A percentile compares a stretch with the other conserved stretches of the same genome.
Evolutionary conservation across 164 flowering plant genomes (phyloP).

Genomic region (Tetrastigma voinierianum): DNA sequence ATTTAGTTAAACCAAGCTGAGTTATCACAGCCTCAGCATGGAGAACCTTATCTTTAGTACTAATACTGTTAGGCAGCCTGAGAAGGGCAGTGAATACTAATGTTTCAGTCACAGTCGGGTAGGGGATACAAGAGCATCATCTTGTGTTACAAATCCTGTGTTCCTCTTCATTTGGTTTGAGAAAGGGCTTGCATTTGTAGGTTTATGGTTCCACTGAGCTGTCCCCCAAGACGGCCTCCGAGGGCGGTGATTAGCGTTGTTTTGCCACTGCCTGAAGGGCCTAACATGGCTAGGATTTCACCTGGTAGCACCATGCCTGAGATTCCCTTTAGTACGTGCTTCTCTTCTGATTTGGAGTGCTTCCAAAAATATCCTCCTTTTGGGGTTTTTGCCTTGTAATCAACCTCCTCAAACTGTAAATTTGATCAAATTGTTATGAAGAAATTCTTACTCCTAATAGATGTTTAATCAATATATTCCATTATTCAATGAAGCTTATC

Average conservation of each 20-base stretch:
- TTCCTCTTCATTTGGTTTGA: constrained; percentile 49
- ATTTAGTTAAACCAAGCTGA: constrained; percentile 49
- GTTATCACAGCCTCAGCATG: constrained; percentile 54
- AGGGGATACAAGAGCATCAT: constrained; percentile 66
- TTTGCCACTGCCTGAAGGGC: constrained; percentile 93
- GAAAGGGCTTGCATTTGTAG: constrained; percentile 63
- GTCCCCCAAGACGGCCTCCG: constrained; percentile 59
- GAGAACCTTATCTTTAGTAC: constrained; percentile 35
- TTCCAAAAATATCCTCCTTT: not conserved
- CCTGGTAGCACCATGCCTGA: constrained; percentile 67
- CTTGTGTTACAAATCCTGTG: constrained; percentile 82
- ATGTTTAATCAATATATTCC: too few relatives aligned
- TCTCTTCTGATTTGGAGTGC: constrained; percentile 18
- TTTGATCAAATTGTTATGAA: not conserved
- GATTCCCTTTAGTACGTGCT: constrained; percentile 54
- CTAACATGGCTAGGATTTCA: constrained; percentile 78
- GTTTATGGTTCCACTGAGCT: constrained; percentile 48
- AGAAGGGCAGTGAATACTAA: constrained; percentile 74
- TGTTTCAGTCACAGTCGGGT: constrained; percentile 71
- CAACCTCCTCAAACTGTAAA: constrained; percentile 55
- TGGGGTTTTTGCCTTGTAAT: constrained; percentile 35
- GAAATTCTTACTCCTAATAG: not conserved
- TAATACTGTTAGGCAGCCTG: constrained; percentile 52
- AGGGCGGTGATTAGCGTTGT: constrained; percentile 74
- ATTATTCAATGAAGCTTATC: too few relatives aligned